Conservation (phyloP, 768 basidiomycete genomes). For the Lepiota venenata region DNA sequence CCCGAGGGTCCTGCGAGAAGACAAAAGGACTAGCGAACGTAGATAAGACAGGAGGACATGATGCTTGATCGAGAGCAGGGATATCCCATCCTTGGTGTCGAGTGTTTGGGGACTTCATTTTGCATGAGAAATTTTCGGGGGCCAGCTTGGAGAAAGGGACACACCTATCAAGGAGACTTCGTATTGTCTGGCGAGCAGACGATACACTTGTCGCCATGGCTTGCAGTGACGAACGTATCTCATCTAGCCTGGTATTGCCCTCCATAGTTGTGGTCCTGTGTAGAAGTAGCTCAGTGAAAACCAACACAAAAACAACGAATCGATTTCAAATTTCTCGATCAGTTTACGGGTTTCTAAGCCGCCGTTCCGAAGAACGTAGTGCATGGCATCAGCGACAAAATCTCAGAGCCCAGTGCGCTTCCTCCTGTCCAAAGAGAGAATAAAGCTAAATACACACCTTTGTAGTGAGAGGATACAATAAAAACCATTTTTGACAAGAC, state of each 20-base stretch:
- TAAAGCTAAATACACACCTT: constrained; percentile 10
- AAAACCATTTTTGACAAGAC: constrained; percentile 2
- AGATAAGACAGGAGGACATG: constrained; percentile 82
- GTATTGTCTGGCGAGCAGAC: constrained; percentile 55
- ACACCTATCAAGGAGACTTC: constrained; percentile 54
- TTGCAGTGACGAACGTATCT: constrained; percentile 33
- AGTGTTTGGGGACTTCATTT: constrained; percentile 26
- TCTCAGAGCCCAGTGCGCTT: constrained; percentile 64
- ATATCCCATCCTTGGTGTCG: constrained; percentile 78
- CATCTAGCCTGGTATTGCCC: constrained; percentile 15
- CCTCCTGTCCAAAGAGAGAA: constrained; percentile 29
- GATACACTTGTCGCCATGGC: constrained; percentile 64
- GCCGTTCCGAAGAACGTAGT: constrained; percentile 44
- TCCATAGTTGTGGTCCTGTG: constrained; percentile 19
- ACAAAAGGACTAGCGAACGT: constrained; percentile 74
- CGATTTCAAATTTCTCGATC: constrained; percentile 19
- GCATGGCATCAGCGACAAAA: constrained; percentile 35
- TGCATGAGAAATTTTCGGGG: constrained; percentile 10
- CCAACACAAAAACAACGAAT: constrained; percentile 11
- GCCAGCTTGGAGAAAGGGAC: constrained; percentile 17
- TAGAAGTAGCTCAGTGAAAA: constrained; percentile 7
- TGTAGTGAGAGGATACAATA: not conserved
- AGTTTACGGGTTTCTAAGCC: constrained; percentile 56
- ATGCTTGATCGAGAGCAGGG: constrained; percentile 86
- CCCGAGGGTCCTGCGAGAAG: constrained; percentile 67